Conservation (phyloP, 139 green algal genomes). For the Coelastrella sp. region DNA sequence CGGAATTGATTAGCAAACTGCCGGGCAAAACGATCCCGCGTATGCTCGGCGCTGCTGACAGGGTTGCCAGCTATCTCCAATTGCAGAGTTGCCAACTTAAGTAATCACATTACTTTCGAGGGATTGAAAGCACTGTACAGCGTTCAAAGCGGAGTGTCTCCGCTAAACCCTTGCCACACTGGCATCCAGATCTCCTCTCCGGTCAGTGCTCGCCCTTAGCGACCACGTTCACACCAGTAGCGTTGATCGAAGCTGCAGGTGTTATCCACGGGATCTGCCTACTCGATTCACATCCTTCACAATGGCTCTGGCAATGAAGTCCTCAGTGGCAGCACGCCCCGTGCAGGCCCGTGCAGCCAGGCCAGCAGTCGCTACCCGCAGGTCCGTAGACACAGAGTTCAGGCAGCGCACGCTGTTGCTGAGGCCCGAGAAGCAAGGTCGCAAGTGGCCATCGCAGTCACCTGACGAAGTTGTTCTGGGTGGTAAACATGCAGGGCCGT, state of each 20-base stretch:
- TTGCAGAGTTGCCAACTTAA: too few relatives aligned
- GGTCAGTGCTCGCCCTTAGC: background rate
- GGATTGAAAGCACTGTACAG: too few relatives aligned
- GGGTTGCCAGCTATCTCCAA: too few relatives aligned
- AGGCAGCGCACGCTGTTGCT: too few relatives aligned
- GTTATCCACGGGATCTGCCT: background rate
- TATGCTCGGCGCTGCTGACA: too few relatives aligned
- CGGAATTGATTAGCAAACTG: too few relatives aligned
- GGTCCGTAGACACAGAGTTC: background rate
- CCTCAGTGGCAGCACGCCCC: background rate
- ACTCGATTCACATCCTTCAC: background rate
- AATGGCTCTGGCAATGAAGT: constrained; percentile 4
- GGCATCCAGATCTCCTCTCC: background rate
- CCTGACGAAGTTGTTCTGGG: background rate
- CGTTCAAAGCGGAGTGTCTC: background rate
- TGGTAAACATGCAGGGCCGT: constrained; percentile 60
- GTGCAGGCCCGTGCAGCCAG: constrained; percentile 21
- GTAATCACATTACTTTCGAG: too few relatives aligned
- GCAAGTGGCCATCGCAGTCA: background rate
- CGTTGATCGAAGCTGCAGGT: background rate
- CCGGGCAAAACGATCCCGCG: too few relatives aligned
- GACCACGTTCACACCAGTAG: background rate
- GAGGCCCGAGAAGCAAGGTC: too few relatives aligned
- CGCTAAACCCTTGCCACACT: background rate
- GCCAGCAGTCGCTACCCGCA: constrained; percentile 34